phyloP scores from a whole-genome alignment of 441 rosid species.

The Brassica balearica region DNA sequence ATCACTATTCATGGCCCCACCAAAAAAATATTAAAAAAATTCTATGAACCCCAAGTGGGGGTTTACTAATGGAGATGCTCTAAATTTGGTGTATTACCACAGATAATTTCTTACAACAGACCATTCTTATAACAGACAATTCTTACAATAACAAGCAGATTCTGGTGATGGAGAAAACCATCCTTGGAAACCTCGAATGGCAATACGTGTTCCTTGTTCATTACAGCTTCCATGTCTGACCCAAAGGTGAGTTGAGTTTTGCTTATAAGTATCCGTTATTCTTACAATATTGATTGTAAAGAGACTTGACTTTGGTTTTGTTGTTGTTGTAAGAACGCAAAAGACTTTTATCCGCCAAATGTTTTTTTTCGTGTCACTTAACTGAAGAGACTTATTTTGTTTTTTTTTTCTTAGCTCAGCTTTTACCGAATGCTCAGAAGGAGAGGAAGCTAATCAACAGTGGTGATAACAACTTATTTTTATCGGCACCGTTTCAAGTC shows the following conservation, averaged over 20 bases:
- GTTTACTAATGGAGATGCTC: too few species aligned
- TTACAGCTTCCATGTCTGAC: conserved; percentile 59
- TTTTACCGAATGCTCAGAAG: conserved; percentile 67
- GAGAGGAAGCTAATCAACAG: too few species aligned
- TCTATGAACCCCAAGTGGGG: too few species aligned
- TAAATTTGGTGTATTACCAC: conserved; percentile 46
- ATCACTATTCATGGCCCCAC: too few species aligned
- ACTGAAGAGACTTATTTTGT: background rate
- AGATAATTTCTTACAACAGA: too few species aligned
- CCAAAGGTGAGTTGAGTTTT: conserved; percentile 45
- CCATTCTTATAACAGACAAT: conserved; percentile 52
- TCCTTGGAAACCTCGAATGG: conserved; percentile 63
- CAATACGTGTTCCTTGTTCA: conserved; percentile 60
- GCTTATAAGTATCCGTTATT: background rate
- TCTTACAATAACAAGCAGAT: conserved; percentile 58
- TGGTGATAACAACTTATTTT: too few species aligned
- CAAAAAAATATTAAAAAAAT: too few species aligned
- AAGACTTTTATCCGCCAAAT: background rate
- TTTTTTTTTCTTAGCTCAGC: background rate
- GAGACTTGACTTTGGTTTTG: conserved; percentile 25
- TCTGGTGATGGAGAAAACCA: conserved; percentile 62
- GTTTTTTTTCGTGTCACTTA: background rate
- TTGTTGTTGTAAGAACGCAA: conserved; percentile 40
- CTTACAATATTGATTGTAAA: background rate
- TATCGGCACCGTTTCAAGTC: too few species aligned